Percentiles rank a stretch among this genome's conserved stretches.
Conservation (phyloP, 2,329 filamentous ascomycete genomes). For the Sporothrix brunneoviolacea region DNA sequence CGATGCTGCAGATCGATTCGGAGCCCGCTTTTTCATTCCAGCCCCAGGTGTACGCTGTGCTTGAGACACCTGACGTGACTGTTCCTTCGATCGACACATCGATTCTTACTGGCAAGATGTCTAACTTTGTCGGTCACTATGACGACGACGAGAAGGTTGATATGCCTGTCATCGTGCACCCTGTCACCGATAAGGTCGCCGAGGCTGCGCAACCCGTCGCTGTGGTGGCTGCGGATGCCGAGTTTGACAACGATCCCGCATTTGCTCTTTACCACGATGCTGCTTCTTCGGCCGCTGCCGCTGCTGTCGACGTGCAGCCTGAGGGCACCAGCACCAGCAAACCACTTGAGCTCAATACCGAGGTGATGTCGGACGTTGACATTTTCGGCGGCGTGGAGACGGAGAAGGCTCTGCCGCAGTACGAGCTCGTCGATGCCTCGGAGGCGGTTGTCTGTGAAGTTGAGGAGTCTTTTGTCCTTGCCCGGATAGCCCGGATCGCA, state of each 20-base stretch:
- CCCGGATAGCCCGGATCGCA: conserved; percentile 44
- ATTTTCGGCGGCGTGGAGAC: conserved; percentile 49
- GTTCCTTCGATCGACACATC: conserved; percentile 48
- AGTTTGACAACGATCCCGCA: conserved; percentile 56
- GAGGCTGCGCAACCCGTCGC: conserved; percentile 24
- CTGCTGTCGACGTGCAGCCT: conserved; percentile 25
- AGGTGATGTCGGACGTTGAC: conserved; percentile 33
- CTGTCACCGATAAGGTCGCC: conserved; percentile 30
- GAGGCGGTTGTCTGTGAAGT: conserved; percentile 44
- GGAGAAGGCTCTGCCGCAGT: conserved; percentile 58
- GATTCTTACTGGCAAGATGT: conserved; percentile 64
- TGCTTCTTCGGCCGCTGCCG: conserved; percentile 22
- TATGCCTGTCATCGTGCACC: conserved; percentile 44
- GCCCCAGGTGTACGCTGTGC: conserved; percentile 60
- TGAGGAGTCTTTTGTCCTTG: conserved; percentile 38
- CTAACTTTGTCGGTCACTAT: conserved; percentile 44
- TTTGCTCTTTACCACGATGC: conserved; percentile 54
- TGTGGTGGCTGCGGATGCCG: conserved; percentile 41
- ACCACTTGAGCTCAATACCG: conserved; percentile 36
- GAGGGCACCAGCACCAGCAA: conserved; percentile 22
- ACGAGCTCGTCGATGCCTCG: conserved; percentile 56
- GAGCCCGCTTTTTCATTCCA: conserved; percentile 52
- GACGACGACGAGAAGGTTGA: conserved; percentile 51
- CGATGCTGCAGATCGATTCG: conserved; percentile 57
- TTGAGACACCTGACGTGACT: conserved; percentile 31